Evolutionary conservation across 2,329 filamentous ascomycete genomes (phyloP).

Genomic region (Pseudogymnoascus sp.): DNA sequence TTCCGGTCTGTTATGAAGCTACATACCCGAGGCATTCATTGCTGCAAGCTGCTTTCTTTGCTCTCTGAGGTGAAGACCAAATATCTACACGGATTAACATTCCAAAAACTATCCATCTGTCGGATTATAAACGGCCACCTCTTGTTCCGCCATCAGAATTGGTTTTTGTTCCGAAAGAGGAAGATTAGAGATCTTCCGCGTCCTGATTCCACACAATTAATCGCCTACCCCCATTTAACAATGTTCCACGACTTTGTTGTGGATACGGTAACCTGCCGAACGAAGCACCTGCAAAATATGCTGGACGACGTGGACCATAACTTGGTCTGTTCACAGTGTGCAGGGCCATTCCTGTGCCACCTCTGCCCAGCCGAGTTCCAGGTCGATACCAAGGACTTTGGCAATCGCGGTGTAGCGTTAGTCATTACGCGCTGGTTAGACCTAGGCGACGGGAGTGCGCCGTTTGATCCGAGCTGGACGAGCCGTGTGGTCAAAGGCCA

Average conservation of each 20-base stretch:
- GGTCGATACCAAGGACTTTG: slow-evolving; percentile 14
- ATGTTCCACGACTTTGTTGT: not conserved
- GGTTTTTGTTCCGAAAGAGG: not conserved
- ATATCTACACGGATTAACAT: not conserved
- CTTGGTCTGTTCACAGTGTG: not conserved
- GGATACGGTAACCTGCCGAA: not conserved
- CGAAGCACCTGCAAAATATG: not conserved
- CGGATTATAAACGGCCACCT: not conserved
- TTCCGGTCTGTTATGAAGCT: not conserved
- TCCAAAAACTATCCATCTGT: not conserved
- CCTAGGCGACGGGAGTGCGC: slow-evolving; percentile 11
- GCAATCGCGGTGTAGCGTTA: slow-evolving; percentile 11
- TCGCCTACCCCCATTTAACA: not conserved
- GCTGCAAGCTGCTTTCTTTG: not conserved
- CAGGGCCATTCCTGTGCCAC: not conserved
- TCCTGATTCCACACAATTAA: not conserved
- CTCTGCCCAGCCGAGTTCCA: slow-evolving; percentile 11
- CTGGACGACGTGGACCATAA: not conserved
- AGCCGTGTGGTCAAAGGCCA: not conserved
- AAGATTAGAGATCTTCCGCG: not conserved
- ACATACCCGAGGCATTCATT: not conserved
- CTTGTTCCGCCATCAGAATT: not conserved
- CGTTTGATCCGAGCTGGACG: slow-evolving; percentile 8
- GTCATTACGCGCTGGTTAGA: slow-evolving; percentile 15
- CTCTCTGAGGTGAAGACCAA: not conserved